Percentiles rank a stretch among this genome's conserved stretches.
Conservation (phyloP, 202 grass and related monocot species). For the Eragrostis tef region DNA sequence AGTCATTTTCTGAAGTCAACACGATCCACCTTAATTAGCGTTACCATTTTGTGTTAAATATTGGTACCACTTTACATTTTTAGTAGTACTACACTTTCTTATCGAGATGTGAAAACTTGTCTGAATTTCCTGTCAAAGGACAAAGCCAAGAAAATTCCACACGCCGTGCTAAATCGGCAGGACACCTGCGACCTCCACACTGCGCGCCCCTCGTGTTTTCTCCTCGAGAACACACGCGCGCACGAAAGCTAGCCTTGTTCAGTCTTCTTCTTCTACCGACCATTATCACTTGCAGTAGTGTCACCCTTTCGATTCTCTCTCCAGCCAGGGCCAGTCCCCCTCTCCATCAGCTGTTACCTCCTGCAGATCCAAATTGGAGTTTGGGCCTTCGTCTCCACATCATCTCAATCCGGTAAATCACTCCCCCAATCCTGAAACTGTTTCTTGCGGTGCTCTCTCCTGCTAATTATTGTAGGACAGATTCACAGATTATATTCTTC, state of each 20-base stretch:
- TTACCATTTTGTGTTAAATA: too few relatives aligned
- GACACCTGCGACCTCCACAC: conserved; percentile 22
- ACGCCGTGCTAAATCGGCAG: not conserved
- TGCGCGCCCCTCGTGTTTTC: not conserved
- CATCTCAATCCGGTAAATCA: conserved; percentile 41
- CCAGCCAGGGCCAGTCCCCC: not conserved
- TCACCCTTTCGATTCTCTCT: conserved; percentile 36
- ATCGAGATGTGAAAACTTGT: not conserved
- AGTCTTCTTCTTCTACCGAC: conserved; percentile 1
- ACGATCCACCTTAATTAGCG: too few relatives aligned
- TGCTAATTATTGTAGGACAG: conserved; percentile 29
- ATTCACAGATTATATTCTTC: conserved; percentile 25
- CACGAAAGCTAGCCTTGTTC: conserved; percentile 30
- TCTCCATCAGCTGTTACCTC: conserved; percentile 36
- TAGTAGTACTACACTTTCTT: not conserved
- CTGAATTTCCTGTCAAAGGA: not conserved
- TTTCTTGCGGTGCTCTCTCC: conserved; percentile 6
- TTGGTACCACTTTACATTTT: not conserved
- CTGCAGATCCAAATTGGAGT: conserved; percentile 56
- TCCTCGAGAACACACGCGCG: conserved; percentile 40
- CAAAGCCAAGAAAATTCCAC: not conserved
- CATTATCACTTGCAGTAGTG: conserved; percentile 15
- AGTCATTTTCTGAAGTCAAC: not conserved
- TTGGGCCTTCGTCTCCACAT: conserved; percentile 39
- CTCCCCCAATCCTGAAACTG: not conserved